These are phyloP conservation scores for Acidomyces sp. DNA, from an alignment of 495 filamentous ascomycete species.

Conservation along the genomic window DNA sequence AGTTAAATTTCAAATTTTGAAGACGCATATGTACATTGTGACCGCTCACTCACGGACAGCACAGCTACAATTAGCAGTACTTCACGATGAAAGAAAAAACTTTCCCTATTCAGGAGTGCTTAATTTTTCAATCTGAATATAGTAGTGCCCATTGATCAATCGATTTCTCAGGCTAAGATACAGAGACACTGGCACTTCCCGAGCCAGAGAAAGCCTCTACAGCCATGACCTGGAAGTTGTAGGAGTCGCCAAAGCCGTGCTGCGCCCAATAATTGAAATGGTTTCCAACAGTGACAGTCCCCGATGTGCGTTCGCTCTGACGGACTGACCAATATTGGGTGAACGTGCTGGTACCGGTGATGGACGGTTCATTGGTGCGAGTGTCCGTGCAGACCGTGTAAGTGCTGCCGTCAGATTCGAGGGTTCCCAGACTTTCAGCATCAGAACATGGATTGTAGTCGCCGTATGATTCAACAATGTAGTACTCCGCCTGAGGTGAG, in stretches of 20 bases:
- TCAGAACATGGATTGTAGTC: constrained; percentile 42
- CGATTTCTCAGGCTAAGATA: no score
- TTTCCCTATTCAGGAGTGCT: no score
- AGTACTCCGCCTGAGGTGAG: constrained; percentile 48
- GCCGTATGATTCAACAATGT: constrained; percentile 44
- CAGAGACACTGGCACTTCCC: constrained; percentile 10
- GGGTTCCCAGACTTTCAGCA: constrained; percentile 38
- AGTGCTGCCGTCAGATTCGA: constrained; percentile 44
- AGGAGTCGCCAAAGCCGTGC: constrained; percentile 35
- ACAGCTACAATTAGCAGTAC: no score
- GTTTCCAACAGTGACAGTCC: constrained; percentile 37
- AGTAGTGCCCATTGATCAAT: no score
- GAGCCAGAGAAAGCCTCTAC: constrained; percentile 20
- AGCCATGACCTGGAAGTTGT: constrained; percentile 26
- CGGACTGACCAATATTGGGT: constrained; percentile 47
- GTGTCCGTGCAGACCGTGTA: constrained; percentile 52
- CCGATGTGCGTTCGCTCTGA: constrained; percentile 34
- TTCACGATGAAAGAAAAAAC: no score
- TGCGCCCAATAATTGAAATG: constrained; percentile 52
- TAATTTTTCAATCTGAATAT: no score
- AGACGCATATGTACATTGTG: no score
- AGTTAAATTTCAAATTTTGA: no score
- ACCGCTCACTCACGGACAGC: no score
- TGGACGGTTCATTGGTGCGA: constrained; percentile 46
- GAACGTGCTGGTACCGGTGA: constrained; percentile 43